Base-by-base conservation (phyloP, 768 basidiomycete genomes). In the Suillus subalutaceus region DNA sequence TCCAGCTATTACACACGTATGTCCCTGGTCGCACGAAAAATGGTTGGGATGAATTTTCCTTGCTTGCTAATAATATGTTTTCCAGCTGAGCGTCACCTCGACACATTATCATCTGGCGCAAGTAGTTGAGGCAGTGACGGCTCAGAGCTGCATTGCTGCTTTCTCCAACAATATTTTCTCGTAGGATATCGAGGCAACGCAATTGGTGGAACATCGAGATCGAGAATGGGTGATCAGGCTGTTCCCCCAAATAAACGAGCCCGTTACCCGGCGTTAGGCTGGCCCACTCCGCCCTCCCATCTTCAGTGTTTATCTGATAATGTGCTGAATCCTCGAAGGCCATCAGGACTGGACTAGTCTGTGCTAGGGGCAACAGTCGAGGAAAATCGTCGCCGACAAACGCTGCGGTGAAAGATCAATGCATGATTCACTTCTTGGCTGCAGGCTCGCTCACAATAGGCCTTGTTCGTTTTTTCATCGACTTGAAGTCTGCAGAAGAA, bases 121-220 rank as follows among this genome's bases (percentile, higher is more conserved):
- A 65, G 41, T 83, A 82, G 64, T 82, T 82, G 68, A 82, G 65
- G 56, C 80, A 82, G 43, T 83, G 80, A 12, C 73, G 67, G 32
- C 41, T 67, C 6, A 46, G 66, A 3, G 58, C 64, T 18, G 26
- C 26, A 7, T 30, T 53, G 4, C 26, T 30, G 16, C 4, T 9
- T 32, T 16, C 9, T 30, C 52, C 30, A 18, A 30, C 16, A 63
- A 78, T 65, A 44, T 74, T 72, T 8, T 40, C 68, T 35, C 79
- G 75, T n/a, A 82, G 58, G 20, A 81, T 68, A 52, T 82, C 71
- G 67, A 83, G 72, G 64, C 82, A 82, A 30, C 79, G 78, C 0
- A 83, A 71, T 43, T 79, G 76, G 71, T 83, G 81, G 46, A 83
- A 75, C 71, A 82, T 77, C 40, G 75, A 64, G 38, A 82, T 67